Evolutionary conservation across 2,329 filamentous ascomycete genomes (phyloP).

Genomic region (Amauroascus verrucosus): DNA sequence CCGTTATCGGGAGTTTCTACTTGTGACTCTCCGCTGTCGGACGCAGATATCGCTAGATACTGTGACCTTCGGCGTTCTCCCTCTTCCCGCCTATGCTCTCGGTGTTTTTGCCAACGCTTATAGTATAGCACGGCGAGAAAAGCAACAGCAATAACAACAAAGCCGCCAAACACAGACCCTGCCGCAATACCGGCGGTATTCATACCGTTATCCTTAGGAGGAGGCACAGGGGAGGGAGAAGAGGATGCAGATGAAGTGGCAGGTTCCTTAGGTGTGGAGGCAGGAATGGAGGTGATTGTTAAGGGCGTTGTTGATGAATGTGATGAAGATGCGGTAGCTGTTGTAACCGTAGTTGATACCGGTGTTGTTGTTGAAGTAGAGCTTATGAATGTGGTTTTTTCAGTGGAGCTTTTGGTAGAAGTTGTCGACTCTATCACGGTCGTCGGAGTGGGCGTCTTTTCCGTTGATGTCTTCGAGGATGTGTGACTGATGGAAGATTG

Average conservation of each 20-base stretch:
- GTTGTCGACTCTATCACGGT: neutral
- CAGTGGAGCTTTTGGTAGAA: neutral
- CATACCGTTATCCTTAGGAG: constrained; percentile 3
- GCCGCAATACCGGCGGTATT: constrained; percentile 14
- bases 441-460: neutral
- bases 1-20: neutral
- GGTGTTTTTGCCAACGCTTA: constrained; percentile 13
- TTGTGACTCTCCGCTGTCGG: constrained; percentile 9
- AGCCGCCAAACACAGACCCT: constrained; percentile 16
- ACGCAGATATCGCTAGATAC: constrained; percentile 7
- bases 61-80: neutral
- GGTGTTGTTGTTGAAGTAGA: neutral
- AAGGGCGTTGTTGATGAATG: neutral
- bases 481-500: neutral
- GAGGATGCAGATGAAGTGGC: neutral
- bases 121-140: constrained; percentile 15
- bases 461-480: neutral
- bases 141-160: constrained; percentile 13
- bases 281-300: neutral
- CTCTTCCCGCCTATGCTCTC: constrained; percentile 7
- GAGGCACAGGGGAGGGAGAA: neutral
- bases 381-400: neutral
- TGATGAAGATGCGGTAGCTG: neutral
- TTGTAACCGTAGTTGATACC: neutral
- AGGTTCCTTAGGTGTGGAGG: neutral